Evolutionary conservation across 495 filamentous ascomycete species (phyloP).

Genomic region (Astrocystis sublimbata): DNA sequence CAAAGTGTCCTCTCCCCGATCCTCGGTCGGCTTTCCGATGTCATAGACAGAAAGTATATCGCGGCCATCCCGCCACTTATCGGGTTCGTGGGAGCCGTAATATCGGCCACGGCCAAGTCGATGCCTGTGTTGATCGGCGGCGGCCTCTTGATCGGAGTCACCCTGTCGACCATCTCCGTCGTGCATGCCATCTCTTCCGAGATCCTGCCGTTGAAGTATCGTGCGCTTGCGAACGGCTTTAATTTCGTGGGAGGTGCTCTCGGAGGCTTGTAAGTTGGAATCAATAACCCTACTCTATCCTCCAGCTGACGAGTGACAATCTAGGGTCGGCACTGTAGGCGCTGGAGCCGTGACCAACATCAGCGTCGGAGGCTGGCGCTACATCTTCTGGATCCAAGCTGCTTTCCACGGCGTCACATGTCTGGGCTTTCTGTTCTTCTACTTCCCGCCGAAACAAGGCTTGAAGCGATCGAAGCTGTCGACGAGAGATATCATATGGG

Average conservation of each 20-base stretch:
- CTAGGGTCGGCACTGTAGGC: slow-evolving; percentile 46
- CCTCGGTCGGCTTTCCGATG: slow-evolving; percentile 56
- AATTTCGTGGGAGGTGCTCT: slow-evolving; percentile 49
- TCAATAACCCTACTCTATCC: background rate
- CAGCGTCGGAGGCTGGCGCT: slow-evolving; percentile 49
- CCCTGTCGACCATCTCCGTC: slow-evolving; percentile 54
- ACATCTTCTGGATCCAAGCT: slow-evolving; percentile 62
- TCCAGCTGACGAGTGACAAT: background rate
- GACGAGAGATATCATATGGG: slow-evolving; percentile 47
- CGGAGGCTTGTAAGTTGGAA: slow-evolving; percentile 47
- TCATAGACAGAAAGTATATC: slow-evolving; percentile 54
- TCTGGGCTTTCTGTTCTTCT: slow-evolving; percentile 51
- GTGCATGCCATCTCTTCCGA: slow-evolving; percentile 57
- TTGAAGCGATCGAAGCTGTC: slow-evolving; percentile 43
- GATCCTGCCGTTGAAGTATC: slow-evolving; percentile 55
- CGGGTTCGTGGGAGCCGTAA: slow-evolving; percentile 52
- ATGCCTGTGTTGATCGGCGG: slow-evolving; percentile 58
- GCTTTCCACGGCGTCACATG: slow-evolving; percentile 50
- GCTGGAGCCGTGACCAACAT: slow-evolving; percentile 55
- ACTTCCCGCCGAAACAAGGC: slow-evolving; percentile 46
- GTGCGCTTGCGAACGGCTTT: slow-evolving; percentile 55
- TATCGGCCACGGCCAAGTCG: slow-evolving; percentile 55
- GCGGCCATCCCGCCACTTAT: slow-evolving; percentile 51
- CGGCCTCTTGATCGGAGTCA: slow-evolving; percentile 56
- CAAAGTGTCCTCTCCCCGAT: slow-evolving; percentile 56